phyloP scores from a whole-genome alignment of 2,329 filamentous ascomycete species.

The Microcyclospora pomicola region DNA sequence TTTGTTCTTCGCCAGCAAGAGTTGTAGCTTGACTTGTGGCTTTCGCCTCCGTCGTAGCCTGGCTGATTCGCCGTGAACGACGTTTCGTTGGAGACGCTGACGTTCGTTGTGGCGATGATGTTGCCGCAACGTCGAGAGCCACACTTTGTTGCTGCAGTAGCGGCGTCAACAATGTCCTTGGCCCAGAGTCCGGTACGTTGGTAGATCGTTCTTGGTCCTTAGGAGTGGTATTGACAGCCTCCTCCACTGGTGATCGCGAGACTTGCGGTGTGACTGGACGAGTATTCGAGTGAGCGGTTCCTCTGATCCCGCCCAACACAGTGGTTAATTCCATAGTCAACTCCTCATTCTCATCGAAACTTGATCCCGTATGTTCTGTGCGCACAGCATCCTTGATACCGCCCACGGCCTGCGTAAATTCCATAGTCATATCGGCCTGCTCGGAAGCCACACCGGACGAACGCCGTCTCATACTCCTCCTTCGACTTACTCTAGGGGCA shows the following conservation, averaged over 20 bases:
- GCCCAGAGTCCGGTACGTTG: constrained; percentile 32
- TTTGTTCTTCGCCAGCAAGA: no score
- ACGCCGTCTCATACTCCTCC: constrained; percentile 22
- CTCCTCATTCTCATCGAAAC: constrained; percentile 30
- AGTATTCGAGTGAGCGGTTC: constrained; percentile 8
- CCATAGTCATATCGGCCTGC: constrained; percentile 38
- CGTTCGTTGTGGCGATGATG: constrained; percentile 7
- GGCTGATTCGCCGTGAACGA: no score
- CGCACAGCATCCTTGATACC: constrained; percentile 16
- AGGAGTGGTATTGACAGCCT: constrained; percentile 39
- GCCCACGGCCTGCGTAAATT: constrained; percentile 42
- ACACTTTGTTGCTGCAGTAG: constrained; percentile 19
- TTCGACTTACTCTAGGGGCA: constrained; percentile 14
- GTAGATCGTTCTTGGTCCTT: constrained; percentile 43
- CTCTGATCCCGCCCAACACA: constrained; percentile 32
- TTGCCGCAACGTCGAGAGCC: constrained; percentile 1
- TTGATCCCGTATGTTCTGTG: constrained; percentile 9
- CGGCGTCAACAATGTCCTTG: constrained; percentile 22
- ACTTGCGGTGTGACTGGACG: constrained; percentile 22
- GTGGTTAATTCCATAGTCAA: constrained; percentile 41
- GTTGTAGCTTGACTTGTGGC: no score
- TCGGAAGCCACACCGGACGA: constrained; percentile 22
- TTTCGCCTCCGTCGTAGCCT: no score
- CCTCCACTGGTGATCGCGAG: constrained; percentile 35
- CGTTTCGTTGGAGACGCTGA: not conserved